Evolutionary conservation across 129 eudicot species (phyloP).

Genomic region (Chrysanthemum seticuspe): DNA sequence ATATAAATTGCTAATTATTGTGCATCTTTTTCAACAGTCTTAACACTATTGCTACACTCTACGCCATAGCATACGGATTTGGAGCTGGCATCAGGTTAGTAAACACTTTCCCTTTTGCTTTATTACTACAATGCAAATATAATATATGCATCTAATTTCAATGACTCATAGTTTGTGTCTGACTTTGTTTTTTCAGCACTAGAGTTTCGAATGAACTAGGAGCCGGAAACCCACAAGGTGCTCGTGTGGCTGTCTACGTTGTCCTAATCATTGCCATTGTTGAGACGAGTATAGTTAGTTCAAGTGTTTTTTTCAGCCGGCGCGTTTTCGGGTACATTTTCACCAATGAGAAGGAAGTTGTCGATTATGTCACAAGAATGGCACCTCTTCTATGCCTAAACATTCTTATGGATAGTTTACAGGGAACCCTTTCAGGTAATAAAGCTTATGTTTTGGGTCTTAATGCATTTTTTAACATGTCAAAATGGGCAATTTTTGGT

Average conservation of each 20-base stretch:
- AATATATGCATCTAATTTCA: too few species aligned
- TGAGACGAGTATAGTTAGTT: conserved; percentile 36
- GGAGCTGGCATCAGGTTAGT: conserved; percentile 70
- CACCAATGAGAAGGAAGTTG: conserved; percentile 69
- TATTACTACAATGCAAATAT: too few species aligned
- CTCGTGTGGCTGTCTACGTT: conserved; percentile 51
- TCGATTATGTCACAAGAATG: conserved; percentile 64
- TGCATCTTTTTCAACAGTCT: conserved; percentile 42
- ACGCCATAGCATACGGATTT: conserved; percentile 62
- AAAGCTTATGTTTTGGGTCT: neutral
- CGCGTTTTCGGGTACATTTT: conserved; percentile 59
- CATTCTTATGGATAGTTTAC: conserved; percentile 52
- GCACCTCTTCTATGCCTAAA: conserved; percentile 68
- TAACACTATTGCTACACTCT: conserved; percentile 57
- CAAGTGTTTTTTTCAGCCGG: conserved; percentile 46
- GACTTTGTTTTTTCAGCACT: conserved; percentile 43
- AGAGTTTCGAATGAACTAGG: conserved; percentile 73
- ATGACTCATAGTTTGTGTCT: too few species aligned
- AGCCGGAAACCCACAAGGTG: conserved; percentile 61
- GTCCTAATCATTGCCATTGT: conserved; percentile 50
- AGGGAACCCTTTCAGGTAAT: conserved; percentile 69
- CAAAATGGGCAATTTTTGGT: neutral
- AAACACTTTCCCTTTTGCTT: neutral
- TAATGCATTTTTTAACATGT: neutral
- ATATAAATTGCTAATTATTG: neutral